These are phyloP conservation scores for Gracilaria vermiculophylla DNA, from an alignment of 23 red algal species.

Conservation along the genomic window DNA sequence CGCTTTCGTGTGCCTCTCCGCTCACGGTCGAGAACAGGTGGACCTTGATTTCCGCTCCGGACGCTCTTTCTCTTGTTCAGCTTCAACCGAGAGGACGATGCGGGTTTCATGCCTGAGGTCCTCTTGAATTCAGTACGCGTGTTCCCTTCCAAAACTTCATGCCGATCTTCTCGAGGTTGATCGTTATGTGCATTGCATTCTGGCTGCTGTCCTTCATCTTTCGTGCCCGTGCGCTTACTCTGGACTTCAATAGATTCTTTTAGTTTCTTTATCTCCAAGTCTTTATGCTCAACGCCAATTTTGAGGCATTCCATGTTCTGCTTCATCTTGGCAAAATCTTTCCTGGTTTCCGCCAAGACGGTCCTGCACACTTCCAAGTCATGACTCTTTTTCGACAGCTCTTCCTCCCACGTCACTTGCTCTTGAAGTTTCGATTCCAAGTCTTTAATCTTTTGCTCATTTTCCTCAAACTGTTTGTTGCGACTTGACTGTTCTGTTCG, in stretches of 20 bases:
- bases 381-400: background rate
- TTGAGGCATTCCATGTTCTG: background rate
- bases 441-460: background rate
- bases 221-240: background rate
- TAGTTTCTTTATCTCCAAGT: background rate
- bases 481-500: background rate
- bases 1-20: background rate
- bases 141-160: background rate
- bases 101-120: background rate
- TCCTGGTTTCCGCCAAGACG: background rate
- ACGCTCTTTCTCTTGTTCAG: background rate
- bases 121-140: background rate
- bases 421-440: background rate
- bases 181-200: background rate
- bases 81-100: background rate
- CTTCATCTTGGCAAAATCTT: background rate
- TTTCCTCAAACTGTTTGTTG: background rate
- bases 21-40: background rate
- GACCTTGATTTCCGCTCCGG: background rate
- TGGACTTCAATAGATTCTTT: background rate
- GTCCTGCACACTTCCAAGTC: background rate
- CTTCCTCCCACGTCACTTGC: background rate
- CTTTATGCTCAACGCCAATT: background rate
- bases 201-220: background rate
- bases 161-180: background rate